Base-by-base conservation (phyloP, 768 basidiomycete species). In the Lactifluus pinguis region DNA sequence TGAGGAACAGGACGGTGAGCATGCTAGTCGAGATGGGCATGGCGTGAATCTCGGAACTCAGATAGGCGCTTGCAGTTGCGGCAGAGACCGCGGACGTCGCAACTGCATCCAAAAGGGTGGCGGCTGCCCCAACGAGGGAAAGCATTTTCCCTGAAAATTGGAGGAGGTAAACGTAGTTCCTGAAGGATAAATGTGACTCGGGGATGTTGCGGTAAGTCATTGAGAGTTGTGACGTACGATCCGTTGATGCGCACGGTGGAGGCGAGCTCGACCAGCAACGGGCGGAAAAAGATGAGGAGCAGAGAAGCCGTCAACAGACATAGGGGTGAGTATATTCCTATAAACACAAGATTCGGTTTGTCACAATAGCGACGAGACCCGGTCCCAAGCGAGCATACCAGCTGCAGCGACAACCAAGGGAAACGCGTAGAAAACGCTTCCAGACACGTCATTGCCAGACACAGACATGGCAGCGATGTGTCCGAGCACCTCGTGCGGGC, bases 341-440 rank as follows among this genome's bases (percentile, higher is more conserved):
- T 5, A 29, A 5, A 13, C 25, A 41, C 4, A 32, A 42, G 4
- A 15, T 38, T 38, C 38, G 11, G 13, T 34, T 34, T 34, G 25
- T 25, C 32, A 34, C 32, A 34, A 34, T 34, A 34, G 32, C 6
- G 32, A 9, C 10, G 15, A 34, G 41, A 9, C 25, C 25, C 25
- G 21, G 32, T 25, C 25, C 25, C 25, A 34, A 0, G n/a, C 6
- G 8, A 10, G 19, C 13, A 29, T 52, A 62, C 61, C 64, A 17
- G 65, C 65, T 2, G 55, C 53, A 0, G 65, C 65, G 14, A 64
- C 59, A 39, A 66, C 62, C 4, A 64, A 36, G 21, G 62, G 62
- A 55, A 65, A 64, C 4, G 62, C 57, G 44, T 66, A 66, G 29
- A 66, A 66, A 32, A 66, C 65, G 49, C 65, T 64, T 30, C 65